phyloP scores from a whole-genome alignment of 148 eudicot species.

The Cornus florida region DNA sequence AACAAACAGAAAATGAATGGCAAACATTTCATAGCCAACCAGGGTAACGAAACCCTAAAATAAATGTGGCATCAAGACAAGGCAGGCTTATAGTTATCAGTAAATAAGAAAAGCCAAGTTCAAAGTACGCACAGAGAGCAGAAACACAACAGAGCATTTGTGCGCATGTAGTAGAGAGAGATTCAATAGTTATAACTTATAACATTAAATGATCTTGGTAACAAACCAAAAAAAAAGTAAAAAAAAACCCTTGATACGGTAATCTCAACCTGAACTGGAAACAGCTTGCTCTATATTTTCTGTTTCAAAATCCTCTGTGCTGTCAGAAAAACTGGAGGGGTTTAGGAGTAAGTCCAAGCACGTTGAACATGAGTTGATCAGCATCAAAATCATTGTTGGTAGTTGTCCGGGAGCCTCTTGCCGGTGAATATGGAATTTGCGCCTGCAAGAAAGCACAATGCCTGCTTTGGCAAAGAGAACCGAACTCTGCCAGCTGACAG shows the following conservation, averaged over 20 bases:
- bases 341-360: conserved; percentile 84
- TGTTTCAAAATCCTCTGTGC: conserved; percentile 32
- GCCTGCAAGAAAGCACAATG: conserved; percentile 94
- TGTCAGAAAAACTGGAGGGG: conserved; percentile 61
- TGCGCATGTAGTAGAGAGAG: too few species aligned
- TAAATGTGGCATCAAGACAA: too few species aligned
- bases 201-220: too few species aligned
- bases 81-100: too few species aligned
- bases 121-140: too few species aligned
- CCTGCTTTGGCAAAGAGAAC: conserved; percentile 85
- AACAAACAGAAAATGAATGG: too few species aligned
- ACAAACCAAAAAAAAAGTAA: too few species aligned
- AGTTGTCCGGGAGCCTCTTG: conserved; percentile 80
- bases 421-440: conserved; percentile 98
- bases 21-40: too few species aligned
- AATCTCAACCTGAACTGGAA: conserved; percentile 47
- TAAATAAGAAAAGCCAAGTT: too few species aligned
- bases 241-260: not conserved
- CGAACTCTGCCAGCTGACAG: conserved; percentile 93
- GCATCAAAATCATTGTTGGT: conserved; percentile 89
- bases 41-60: too few species aligned
- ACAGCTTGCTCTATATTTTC: conserved; percentile 44
- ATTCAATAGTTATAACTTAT: too few species aligned
- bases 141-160: too few species aligned
- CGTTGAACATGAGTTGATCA: conserved; percentile 86